A percentile compares a stretch with the other conserved stretches of the same genome.
phyloP scores from a whole-genome alignment of 1,284 basidiomycete species.

The Xanthoconium separans region DNA sequence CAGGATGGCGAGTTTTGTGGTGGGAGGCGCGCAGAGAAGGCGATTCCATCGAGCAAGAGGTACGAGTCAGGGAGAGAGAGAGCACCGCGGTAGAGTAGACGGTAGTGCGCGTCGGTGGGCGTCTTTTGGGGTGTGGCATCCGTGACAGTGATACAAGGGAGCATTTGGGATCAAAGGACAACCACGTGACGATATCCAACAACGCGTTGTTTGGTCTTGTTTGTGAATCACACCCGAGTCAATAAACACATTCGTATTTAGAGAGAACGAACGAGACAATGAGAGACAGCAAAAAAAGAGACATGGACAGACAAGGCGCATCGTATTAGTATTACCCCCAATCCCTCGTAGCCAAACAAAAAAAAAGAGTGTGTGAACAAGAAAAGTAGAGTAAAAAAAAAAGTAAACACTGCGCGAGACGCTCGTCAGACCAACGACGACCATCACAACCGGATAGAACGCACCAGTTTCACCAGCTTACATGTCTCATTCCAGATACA shows the following conservation, averaged over 20 bases:
- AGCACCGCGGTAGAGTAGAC: constrained; percentile 72
- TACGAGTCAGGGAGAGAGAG: constrained; percentile 73
- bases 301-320: constrained; percentile 10
- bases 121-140: constrained; percentile 24
- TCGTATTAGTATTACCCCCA: constrained; percentile 25
- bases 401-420: not conserved
- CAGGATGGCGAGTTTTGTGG: constrained; percentile 38
- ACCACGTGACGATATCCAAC: constrained; percentile 16
- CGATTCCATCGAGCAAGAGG: constrained; percentile 68
- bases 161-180: not conserved
- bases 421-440: not conserved
- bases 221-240: constrained; percentile 1
- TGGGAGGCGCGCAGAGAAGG: constrained; percentile 49
- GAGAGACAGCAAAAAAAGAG: constrained; percentile 4
- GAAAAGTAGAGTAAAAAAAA: constrained; percentile 7
- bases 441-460: not conserved
- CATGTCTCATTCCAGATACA: constrained; percentile 26
- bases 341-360: constrained; percentile 13
- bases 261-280: constrained; percentile 4
- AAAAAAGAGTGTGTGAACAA: constrained; percentile 18
- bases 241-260: not conserved
- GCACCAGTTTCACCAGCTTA: constrained; percentile 22
- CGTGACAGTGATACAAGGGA: constrained; percentile 14
- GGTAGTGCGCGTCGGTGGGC: constrained; percentile 26
- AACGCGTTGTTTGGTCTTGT: constrained; percentile 20